These are phyloP conservation scores for Colletotrichum costaricense DNA, from an alignment of 2,329 filamentous ascomycete genomes.

Conservation along the genomic window DNA sequence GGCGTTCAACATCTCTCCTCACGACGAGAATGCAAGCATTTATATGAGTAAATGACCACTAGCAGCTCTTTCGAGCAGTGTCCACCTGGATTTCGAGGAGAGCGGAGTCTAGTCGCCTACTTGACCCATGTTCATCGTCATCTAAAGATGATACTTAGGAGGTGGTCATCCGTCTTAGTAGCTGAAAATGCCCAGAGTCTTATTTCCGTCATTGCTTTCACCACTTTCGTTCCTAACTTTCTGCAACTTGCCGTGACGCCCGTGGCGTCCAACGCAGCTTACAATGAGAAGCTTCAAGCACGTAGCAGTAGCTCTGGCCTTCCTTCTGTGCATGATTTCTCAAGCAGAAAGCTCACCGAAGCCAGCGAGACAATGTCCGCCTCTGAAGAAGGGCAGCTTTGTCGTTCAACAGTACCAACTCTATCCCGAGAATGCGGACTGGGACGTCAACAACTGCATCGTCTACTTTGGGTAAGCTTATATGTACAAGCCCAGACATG, in stretches of 20 bases:
- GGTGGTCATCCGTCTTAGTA: background rate
- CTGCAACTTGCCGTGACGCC: background rate
- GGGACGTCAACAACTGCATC: constrained; percentile 45
- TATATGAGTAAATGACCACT: background rate
- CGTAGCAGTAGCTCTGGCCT: background rate
- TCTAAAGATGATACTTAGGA: background rate
- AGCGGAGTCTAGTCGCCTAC: background rate
- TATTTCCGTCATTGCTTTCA: background rate
- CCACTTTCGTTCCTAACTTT: background rate
- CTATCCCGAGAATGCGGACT: constrained; percentile 51
- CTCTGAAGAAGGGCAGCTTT: constrained; percentile 39
- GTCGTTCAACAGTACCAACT: constrained; percentile 44
- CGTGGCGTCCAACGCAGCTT: no score
- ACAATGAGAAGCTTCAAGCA: background rate
- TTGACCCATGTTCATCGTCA: background rate
- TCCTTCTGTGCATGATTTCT: background rate
- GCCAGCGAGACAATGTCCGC: constrained; percentile 30
- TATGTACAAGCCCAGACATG: no score
- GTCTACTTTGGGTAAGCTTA: constrained; percentile 44
- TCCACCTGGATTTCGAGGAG: background rate
- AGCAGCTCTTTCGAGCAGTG: background rate
- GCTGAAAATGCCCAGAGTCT: no score
- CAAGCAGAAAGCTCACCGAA: background rate
- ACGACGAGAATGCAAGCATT: background rate
- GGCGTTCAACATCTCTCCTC: background rate